phyloP scores from a whole-genome alignment of 164 flowering plant genomes.

The Amborella trichopoda region DNA sequence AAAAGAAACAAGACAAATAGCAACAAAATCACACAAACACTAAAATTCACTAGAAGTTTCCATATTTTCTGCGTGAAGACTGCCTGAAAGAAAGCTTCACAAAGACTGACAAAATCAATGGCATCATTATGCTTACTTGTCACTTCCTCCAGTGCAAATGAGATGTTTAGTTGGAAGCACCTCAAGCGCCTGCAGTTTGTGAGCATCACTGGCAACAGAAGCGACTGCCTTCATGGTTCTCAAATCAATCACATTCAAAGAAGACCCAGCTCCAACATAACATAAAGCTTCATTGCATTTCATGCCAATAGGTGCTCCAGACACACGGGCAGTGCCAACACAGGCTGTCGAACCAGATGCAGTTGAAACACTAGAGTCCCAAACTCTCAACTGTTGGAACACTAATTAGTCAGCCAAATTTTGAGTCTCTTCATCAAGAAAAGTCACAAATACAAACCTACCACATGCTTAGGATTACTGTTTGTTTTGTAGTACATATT shows the following conservation, averaged over 20 bases:
- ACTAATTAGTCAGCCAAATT: no score
- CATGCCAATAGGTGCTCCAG: slow-evolving; percentile 37
- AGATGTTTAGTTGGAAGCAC: slow-evolving; percentile 39
- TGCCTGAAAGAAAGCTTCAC: no score
- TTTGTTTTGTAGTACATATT: no score
- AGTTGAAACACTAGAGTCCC: slow-evolving; percentile 52
- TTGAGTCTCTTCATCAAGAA: no score
- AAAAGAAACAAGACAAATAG: no score
- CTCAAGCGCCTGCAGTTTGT: slow-evolving; percentile 31
- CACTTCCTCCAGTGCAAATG: slow-evolving; percentile 46
- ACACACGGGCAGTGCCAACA: slow-evolving; percentile 47
- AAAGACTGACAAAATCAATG: no score
- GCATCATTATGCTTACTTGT: slow-evolving; percentile 26
- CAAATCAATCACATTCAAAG: slow-evolving; percentile 48
- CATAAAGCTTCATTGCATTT: slow-evolving; percentile 48
- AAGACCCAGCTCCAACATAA: slow-evolving; percentile 53
- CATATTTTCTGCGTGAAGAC: no score
- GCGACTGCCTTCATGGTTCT: slow-evolving; percentile 53
- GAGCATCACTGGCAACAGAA: slow-evolving; percentile 16
- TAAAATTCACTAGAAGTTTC: no score
- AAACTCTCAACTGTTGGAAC: slow-evolving; percentile 42
- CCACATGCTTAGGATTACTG: no score
- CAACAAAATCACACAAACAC: no score
- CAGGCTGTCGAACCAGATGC: slow-evolving; percentile 38
- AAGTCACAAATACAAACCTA: no score